Base-by-base conservation (phyloP, 805 yeast species). In the Metschnikowia koreensis region DNA sequence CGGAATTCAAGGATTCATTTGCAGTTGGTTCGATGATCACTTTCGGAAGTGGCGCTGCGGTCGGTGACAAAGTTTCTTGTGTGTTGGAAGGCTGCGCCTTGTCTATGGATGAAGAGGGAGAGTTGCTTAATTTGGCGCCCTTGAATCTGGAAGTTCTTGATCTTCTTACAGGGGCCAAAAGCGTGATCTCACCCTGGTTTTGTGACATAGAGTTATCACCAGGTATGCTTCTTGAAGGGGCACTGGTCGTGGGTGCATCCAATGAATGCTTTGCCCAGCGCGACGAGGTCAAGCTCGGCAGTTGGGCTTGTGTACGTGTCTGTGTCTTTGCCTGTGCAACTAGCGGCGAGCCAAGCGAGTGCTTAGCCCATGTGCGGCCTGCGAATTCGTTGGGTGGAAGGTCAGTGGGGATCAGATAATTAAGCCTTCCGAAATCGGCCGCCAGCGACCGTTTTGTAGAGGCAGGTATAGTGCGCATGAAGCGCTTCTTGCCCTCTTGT, bases 201-300 rank as follows among this genome's bases (percentile, higher is more conserved):
- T 17, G 47, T 28, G 41, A 15, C 11, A 11, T 29, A 38, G 38
- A 11, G 13, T 16, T 26, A 38, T 11, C 16, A 6, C 27, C 16
- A 36, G 15, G 16, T 11, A 16, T 15, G 28, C 38, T 45, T 7
- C 38, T 45, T 7, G 15, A 28, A 16, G 7, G 7, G 27, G 44
- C 22, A 11, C 26, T 33, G 11, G 26, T 36, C 9, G 52, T 36
- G 12, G 44, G 41, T 4, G 44, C 16, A 28, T 44, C 52, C 33
- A 49, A 27, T 9, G 68, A 55, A 50, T 70, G 73, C 44, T 60
- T 66, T 7, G 72, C 58, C 75, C 76, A 71, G 47, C 65, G 69
- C 38, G 64, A 50, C 1, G 54, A 38, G 39, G 47, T 33, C 34
- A 26, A 26, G 39, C 40, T 44, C 28, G 39, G 40, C 46, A 15